These are phyloP conservation scores for Penicillium flavigenum DNA, from an alignment of 495 filamentous ascomycete species.

Conservation along the genomic window DNA sequence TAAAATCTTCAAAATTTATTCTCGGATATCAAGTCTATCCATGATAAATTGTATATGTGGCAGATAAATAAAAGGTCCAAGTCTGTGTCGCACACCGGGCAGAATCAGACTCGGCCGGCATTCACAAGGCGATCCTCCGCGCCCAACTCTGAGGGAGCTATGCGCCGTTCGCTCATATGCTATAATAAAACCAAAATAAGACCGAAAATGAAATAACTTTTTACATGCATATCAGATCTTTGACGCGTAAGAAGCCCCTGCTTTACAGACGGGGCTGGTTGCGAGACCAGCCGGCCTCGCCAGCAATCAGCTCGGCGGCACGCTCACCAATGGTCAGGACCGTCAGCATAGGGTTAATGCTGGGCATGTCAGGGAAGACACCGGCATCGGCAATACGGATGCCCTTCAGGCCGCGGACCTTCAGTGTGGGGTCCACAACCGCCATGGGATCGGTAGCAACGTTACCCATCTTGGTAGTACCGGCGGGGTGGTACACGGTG, in stretches of 20 bases:
- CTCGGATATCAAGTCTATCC: not conserved
- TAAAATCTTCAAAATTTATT: not conserved
- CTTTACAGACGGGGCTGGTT: slow-evolving; percentile 48
- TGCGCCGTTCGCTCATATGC: slow-evolving; percentile 31
- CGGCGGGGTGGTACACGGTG: slow-evolving; percentile 83
- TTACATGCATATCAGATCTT: slow-evolving; percentile 16
- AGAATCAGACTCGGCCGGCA: not conserved
- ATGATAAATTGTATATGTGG: not conserved
- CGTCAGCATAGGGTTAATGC: slow-evolving; percentile 67
- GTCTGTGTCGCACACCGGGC: slow-evolving; percentile 15
- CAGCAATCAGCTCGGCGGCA: slow-evolving; percentile 62
- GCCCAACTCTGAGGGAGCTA: slow-evolving; percentile 9
- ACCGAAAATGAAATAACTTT: not conserved
- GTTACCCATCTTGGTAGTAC: slow-evolving; percentile 86
- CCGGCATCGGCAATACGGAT: slow-evolving; percentile 66
- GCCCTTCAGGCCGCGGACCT: slow-evolving; percentile 56
- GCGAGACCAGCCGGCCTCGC: slow-evolving; percentile 59
- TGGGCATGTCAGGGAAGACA: slow-evolving; percentile 67
- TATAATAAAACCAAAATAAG: slow-evolving; percentile 15
- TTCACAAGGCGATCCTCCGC: not conserved
- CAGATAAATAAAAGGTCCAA: slow-evolving; percentile 3
- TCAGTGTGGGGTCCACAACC: slow-evolving; percentile 60
- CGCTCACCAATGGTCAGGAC: slow-evolving; percentile 64
- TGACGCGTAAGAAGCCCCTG: slow-evolving; percentile 2
- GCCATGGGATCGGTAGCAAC: slow-evolving; percentile 59